Percentiles rank a stretch among this genome's conserved stretches.
These are phyloP conservation scores for Cronartium quercuum DNA, from an alignment of 1,284 basidiomycete species.

Conservation along the genomic window DNA sequence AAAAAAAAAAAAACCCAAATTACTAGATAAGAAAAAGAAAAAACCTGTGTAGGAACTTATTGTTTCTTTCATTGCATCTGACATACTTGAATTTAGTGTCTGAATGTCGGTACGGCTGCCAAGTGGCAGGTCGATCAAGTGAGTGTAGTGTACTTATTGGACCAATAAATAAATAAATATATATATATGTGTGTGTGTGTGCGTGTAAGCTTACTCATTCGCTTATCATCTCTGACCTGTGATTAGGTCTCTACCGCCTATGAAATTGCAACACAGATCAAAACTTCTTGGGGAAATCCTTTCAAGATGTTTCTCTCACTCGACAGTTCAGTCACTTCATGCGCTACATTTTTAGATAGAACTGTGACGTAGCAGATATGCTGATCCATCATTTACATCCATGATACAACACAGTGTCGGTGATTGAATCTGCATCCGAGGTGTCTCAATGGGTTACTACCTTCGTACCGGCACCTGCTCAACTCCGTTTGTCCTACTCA, in stretches of 20 bases:
- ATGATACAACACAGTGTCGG: conserved; percentile 16
- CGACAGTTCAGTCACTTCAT: conserved; percentile 10
- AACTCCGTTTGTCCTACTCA: conserved; percentile 5
- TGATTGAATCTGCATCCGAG: conserved; percentile 13
- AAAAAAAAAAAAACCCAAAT: no score
- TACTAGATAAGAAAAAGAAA: no score
- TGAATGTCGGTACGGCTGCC: conserved; percentile 28
- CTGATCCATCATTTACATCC: neutral
- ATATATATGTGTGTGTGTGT: no score
- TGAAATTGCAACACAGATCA: conserved; percentile 1
- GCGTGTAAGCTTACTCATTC: no score
- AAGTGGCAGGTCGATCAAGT: conserved; percentile 34
- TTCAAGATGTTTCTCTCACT: conserved; percentile 34
- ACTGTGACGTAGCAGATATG: neutral
- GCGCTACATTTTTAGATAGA: neutral
- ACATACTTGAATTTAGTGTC: no score
- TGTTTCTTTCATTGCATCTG: no score
- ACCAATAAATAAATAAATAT: no score
- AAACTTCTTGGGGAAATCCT: conserved; percentile 1
- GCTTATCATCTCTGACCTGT: neutral
- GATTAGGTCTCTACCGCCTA: conserved; percentile 16
- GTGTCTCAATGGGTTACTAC: conserved; percentile 33
- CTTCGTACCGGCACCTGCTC: conserved; percentile 11
- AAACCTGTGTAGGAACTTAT: no score
- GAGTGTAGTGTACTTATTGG: no score